Evolutionary conservation across 2,329 filamentous ascomycete species (phyloP).

Genomic region (Atkinsonella texensis): DNA sequence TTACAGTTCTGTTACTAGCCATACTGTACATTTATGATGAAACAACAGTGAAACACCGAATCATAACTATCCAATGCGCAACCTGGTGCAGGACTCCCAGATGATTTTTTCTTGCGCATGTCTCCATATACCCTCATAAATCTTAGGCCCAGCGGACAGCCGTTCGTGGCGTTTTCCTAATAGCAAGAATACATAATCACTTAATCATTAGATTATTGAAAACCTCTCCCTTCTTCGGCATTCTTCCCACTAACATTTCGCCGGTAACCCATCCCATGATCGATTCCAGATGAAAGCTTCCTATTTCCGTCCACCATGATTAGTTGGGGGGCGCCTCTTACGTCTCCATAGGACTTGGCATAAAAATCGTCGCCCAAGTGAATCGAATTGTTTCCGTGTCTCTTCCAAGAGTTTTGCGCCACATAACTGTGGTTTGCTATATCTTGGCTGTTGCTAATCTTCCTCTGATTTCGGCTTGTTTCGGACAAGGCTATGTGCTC

Average conservation of each 20-base stretch:
- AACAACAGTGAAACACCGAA: neutral
- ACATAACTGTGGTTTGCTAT: conserved; percentile 15
- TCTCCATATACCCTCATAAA: neutral
- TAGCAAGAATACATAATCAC: neutral
- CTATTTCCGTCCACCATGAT: conserved; percentile 36
- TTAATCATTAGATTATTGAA: neutral
- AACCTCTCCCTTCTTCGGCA: conserved; percentile 50
- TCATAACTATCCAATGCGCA: neutral
- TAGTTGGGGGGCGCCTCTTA: conserved; percentile 41
- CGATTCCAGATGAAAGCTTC: conserved; percentile 48
- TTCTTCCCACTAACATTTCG: conserved; percentile 62
- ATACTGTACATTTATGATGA: neutral
- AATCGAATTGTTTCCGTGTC: conserved; percentile 32
- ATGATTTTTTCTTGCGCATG: neutral
- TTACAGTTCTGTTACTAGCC: neutral
- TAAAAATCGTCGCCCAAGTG: conserved; percentile 38
- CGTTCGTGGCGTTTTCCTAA: no score
- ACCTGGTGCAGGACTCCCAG: neutral
- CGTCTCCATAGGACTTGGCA: conserved; percentile 46
- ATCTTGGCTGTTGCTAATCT: conserved; percentile 31
- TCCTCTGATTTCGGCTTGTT: conserved; percentile 31
- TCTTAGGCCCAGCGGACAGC: no score
- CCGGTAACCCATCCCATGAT: conserved; percentile 33
- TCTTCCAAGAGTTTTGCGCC: neutral
- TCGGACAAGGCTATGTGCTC: conserved; percentile 26